Evolutionary conservation across 164 flowering plant genomes (phyloP).

Genomic region (Warburgia ugandensis): DNA sequence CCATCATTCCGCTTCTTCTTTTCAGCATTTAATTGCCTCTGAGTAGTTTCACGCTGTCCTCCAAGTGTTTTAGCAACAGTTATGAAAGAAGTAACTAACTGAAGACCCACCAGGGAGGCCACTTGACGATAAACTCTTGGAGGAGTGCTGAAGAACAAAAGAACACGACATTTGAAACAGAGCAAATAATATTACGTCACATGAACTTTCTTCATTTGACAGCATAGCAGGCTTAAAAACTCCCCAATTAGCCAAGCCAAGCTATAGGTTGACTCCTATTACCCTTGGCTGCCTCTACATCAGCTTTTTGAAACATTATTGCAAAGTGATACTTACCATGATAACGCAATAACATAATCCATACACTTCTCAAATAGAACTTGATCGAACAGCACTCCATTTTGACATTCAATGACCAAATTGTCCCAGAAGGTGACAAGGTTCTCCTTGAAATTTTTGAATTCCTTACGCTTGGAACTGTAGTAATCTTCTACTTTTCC

Average conservation of each 20-base stretch:
- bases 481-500: constrained; percentile 81
- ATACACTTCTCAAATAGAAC: constrained; percentile 82
- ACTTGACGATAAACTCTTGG: constrained; percentile 91
- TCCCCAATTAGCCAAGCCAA: no score
- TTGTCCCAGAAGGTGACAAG: constrained; percentile 75
- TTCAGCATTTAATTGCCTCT: constrained; percentile 92
- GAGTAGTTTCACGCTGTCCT: constrained; percentile 88
- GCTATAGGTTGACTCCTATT: no score
- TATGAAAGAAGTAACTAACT: constrained; percentile 92
- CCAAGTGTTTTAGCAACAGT: constrained; percentile 81
- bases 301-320: no score
- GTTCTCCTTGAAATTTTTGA: constrained; percentile 84
- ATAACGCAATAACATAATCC: constrained; percentile 86
- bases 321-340: constrained; percentile 55
- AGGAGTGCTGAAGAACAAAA: constrained; percentile 61
- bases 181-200: neutral
- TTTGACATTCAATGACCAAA: constrained; percentile 79
- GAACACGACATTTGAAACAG: constrained; percentile 9
- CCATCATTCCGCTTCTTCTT: constrained; percentile 78
- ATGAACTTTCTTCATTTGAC: neutral
- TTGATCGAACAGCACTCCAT: constrained; percentile 83
- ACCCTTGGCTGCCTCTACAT: no score
- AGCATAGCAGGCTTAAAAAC: no score
- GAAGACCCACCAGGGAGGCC: constrained; percentile 89
- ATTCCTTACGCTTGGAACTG: constrained; percentile 75